phyloP scores from a whole-genome alignment of 129 eudicot genomes.

The Lonicera japonica region DNA sequence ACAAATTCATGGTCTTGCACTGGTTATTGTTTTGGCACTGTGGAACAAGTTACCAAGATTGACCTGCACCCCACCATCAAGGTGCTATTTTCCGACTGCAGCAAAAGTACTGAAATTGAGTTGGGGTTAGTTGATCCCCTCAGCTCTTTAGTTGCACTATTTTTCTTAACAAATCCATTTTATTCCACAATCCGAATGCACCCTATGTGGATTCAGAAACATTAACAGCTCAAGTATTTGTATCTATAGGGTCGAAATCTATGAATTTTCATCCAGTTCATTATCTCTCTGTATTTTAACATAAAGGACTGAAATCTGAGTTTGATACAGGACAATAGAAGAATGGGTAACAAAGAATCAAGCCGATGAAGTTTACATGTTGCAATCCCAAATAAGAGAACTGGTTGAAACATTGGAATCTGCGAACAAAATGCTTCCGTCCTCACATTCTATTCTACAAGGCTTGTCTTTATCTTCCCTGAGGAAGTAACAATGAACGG shows the following conservation, averaged over 20 bases:
- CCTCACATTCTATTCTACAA: constrained; percentile 50
- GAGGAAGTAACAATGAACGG: constrained; percentile 29
- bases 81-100: constrained; percentile 59
- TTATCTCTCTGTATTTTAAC: not conserved
- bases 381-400: constrained; percentile 45
- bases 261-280: not conserved
- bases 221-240: not conserved
- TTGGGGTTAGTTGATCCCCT: constrained; percentile 40
- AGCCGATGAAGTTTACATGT: constrained; percentile 80
- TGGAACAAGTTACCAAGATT: constrained; percentile 32
- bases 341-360: constrained; percentile 67
- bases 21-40: constrained; percentile 48
- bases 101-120: constrained; percentile 30
- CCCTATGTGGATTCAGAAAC: too few species aligned
- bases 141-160: not conserved
- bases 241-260: not conserved
- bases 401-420: constrained; percentile 38
- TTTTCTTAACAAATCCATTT: not conserved
- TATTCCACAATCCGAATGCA: too few species aligned
- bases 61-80: constrained; percentile 56
- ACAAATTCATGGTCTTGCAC: constrained; percentile 80
- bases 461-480: constrained; percentile 59
- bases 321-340: constrained; percentile 25
- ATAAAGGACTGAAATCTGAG: not conserved
- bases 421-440: constrained; percentile 49